Conservation (phyloP, 768 basidiomycete genomes). For the Lactarius psammicola region DNA sequence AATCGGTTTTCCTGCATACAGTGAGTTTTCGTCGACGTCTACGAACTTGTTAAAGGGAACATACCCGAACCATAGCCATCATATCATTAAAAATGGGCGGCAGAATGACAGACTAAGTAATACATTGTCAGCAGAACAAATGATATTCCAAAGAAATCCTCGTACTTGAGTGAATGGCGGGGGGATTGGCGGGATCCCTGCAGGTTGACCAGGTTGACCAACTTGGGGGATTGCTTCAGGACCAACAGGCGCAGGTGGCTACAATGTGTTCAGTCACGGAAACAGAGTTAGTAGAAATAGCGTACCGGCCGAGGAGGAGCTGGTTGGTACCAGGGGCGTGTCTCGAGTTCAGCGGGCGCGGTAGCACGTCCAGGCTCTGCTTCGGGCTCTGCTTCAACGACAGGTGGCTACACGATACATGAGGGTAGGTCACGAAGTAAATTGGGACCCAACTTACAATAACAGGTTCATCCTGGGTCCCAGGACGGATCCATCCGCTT, state of each 20-base stretch:
- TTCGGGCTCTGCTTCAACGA: not conserved
- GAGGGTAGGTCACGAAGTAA: not conserved
- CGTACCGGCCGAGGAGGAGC: constrained; percentile 6
- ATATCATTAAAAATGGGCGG: constrained; percentile 65
- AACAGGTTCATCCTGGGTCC: not conserved
- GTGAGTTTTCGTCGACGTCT: constrained; percentile 13
- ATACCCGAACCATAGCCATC: constrained; percentile 64
- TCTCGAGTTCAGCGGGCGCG: constrained; percentile 4
- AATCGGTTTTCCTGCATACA: constrained; percentile 64
- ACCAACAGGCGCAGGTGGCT: constrained; percentile 7
- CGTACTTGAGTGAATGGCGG: constrained; percentile 31
- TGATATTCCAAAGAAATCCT: not conserved
- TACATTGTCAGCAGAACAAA: not conserved
- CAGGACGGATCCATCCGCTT: constrained; percentile 8
- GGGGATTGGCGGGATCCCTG: constrained; percentile 3
- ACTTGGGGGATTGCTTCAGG: not conserved
- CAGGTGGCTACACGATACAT: constrained; percentile 11
- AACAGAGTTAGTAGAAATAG: not conserved
- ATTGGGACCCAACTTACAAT: not conserved
- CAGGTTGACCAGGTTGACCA: not conserved
- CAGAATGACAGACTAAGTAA: constrained; percentile 53
- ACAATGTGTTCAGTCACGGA: not conserved
- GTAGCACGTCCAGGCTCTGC: constrained; percentile 5
- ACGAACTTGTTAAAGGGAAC: constrained; percentile 28
- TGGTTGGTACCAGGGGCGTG: constrained; percentile 3